A percentile compares a stretch with the other conserved stretches of the same genome.
Evolutionary conservation across 2,329 filamentous ascomycete species (phyloP).

Genomic region (Fusarium sp.): DNA sequence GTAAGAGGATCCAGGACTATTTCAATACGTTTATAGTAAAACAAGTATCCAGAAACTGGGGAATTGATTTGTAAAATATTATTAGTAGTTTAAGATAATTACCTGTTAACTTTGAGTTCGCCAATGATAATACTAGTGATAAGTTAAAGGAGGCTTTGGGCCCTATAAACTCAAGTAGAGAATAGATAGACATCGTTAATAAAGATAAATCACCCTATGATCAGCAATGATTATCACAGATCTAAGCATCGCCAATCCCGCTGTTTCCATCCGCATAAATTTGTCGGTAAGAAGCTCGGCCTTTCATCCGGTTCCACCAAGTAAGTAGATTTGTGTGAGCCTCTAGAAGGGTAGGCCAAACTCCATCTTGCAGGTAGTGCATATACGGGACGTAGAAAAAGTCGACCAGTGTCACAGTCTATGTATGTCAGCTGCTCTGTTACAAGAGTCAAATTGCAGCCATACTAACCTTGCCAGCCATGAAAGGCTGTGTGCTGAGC

Average conservation of each 20-base stretch:
- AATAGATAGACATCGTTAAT: background rate
- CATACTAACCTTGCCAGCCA: background rate
- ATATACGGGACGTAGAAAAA: background rate
- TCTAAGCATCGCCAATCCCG: background rate
- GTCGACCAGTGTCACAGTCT: background rate
- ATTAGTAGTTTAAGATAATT: background rate
- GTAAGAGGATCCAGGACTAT: no score
- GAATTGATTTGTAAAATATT: background rate
- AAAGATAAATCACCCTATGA: background rate
- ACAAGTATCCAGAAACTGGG: background rate
- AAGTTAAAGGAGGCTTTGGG: background rate
- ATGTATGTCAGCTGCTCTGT: background rate
- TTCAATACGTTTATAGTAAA: background rate
- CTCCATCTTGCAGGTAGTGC: background rate
- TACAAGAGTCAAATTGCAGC: no score
- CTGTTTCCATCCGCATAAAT: background rate
- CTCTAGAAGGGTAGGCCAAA: background rate
- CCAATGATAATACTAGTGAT: background rate
- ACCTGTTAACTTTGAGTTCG: rapidly evolving
- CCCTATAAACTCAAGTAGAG: background rate
- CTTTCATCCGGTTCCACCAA: background rate
- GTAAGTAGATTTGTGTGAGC: background rate
- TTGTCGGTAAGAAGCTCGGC: background rate
- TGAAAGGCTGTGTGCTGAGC: background rate
- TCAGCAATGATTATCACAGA: no score